These are phyloP conservation scores for Breviolum minutum DNA, from an alignment of 73 alveolate species.

Conservation along the genomic window DNA sequence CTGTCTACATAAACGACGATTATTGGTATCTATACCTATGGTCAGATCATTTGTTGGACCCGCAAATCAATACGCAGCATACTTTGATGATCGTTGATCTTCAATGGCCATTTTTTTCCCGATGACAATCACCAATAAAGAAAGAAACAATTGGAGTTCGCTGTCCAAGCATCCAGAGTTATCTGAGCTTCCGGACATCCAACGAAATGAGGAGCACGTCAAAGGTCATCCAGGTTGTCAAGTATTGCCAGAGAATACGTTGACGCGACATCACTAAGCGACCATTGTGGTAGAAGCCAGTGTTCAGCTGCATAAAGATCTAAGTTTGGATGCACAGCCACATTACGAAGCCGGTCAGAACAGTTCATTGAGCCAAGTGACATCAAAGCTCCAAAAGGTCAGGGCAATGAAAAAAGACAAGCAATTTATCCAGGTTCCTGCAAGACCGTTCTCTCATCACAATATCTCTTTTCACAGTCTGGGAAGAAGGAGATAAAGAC, in stretches of 20 bases:
- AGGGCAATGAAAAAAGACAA: slow-evolving; percentile 10
- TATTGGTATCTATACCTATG: no score
- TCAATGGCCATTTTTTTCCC: neutral
- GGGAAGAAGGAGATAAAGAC: no score
- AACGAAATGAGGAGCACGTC: slow-evolving; percentile 9
- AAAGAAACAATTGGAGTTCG: neutral
- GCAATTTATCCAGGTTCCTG: slow-evolving; percentile 39
- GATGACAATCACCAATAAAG: neutral
- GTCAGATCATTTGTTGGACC: no score
- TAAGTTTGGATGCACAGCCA: neutral
- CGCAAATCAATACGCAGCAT: no score
- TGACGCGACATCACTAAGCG: slow-evolving; percentile 2
- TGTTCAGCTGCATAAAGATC: slow-evolving; percentile 14
- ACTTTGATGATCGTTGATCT: no score
- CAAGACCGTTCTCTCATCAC: no score
- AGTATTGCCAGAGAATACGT: neutral
- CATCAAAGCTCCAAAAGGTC: slow-evolving; percentile 11
- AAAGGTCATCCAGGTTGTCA: neutral
- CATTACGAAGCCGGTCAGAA: neutral
- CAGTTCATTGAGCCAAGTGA: neutral
- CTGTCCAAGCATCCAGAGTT: neutral
- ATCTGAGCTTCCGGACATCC: neutral
- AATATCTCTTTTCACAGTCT: neutral
- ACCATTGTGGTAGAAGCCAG: slow-evolving; percentile 38
- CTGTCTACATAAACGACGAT: no score